phyloP scores from a whole-genome alignment of 257 asterid species.

The Fraxinus quadrangulata region DNA sequence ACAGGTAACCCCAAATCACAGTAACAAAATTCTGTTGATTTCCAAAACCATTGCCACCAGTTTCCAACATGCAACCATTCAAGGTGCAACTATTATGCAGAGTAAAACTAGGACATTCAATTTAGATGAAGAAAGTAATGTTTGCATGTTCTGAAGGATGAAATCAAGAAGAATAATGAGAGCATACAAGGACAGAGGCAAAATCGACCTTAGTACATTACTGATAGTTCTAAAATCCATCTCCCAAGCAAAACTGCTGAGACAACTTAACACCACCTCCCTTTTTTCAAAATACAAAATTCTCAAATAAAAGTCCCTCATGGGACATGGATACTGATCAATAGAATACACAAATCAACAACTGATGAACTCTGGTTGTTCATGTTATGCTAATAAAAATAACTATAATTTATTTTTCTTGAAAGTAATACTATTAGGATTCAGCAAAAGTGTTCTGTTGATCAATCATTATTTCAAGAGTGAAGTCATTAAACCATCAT shows the following conservation, averaged over 20 bases:
- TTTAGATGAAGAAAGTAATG: background rate
- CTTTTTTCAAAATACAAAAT: background rate
- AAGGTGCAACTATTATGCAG: background rate
- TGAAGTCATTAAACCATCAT: background rate
- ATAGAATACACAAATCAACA: background rate
- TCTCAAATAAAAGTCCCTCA: background rate
- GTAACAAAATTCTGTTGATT: no score
- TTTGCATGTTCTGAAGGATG: background rate
- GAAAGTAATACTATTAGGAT: background rate
- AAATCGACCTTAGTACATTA: background rate
- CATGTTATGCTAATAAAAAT: constrained; percentile 12
- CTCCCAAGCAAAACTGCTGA: background rate
- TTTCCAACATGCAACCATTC: background rate
- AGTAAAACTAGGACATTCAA: background rate
- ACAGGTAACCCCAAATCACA: background rate
- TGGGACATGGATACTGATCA: background rate
- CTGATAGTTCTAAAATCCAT: background rate
- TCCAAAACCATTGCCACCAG: background rate
- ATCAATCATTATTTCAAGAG: constrained; percentile 8
- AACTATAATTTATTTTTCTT: background rate
- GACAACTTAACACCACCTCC: background rate
- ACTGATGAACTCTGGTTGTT: background rate
- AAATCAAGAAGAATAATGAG: background rate
- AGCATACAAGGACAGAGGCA: background rate
- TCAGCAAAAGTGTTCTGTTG: background rate